A percentile compares a stretch with the other conserved stretches of the same genome.
phyloP scores from a whole-genome alignment of 495 filamentous ascomycete species.

The Penicillium bialowiezense region DNA sequence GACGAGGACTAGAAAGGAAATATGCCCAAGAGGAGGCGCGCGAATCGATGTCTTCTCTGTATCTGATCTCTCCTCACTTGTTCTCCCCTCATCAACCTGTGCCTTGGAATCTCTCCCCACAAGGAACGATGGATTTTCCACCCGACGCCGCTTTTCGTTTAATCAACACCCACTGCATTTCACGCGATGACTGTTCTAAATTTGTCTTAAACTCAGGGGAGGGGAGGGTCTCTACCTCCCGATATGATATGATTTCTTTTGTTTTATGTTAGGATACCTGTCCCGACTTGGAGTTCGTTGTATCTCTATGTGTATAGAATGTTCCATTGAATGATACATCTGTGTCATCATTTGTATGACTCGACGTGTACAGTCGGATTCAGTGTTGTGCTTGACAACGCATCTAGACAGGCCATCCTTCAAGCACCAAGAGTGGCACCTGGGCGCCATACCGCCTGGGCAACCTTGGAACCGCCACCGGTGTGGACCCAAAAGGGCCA shows the following conservation, averaged over 20 bases:
- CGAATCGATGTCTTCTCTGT: background rate
- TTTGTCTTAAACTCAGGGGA: background rate
- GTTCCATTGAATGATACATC: background rate
- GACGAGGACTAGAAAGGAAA: constrained; percentile 39
- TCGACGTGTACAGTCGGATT: background rate
- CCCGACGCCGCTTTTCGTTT: background rate
- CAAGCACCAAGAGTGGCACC: no score
- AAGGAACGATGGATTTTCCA: constrained; percentile 7
- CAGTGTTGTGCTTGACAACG: no score
- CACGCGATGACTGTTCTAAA: constrained; percentile 8
- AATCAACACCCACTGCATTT: constrained; percentile 3
- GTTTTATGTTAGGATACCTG: constrained; percentile 4
- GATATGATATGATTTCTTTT: background rate
- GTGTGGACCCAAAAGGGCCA: no score
- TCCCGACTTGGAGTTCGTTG: constrained; percentile 3
- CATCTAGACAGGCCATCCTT: no score
- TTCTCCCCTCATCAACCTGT: constrained; percentile 12
- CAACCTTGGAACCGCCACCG: no score
- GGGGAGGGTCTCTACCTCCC: background rate
- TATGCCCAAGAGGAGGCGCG: background rate
- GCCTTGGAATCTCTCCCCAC: constrained; percentile 12
- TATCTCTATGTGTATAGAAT: constrained; percentile 5
- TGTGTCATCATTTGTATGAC: background rate
- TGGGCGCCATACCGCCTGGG: no score
- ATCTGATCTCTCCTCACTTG: background rate